These are phyloP conservation scores for Oxytropis ochrocephala DNA, from an alignment of 306 rosid genomes.

Conservation along the genomic window DNA sequence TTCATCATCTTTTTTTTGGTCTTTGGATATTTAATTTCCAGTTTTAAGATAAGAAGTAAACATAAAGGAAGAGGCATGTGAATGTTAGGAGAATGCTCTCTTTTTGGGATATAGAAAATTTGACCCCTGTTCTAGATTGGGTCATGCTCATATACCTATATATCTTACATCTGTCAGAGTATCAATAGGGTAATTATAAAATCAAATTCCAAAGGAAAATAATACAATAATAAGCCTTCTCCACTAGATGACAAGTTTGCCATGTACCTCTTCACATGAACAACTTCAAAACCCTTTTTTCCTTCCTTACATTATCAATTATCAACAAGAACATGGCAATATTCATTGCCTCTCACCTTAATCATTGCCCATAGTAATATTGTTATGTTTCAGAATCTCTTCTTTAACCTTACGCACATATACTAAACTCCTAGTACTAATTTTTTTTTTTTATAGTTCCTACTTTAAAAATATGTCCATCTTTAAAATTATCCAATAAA, in stretches of 20 bases:
- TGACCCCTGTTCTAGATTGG: slow-evolving; percentile 29
- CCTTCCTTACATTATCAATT: slow-evolving; percentile 13
- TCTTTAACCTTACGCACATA: no score
- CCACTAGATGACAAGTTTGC: slow-evolving; percentile 39
- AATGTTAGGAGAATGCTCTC: slow-evolving; percentile 23
- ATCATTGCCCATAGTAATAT: no score
- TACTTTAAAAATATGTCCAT: no score
- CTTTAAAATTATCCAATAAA: no score
- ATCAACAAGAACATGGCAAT: slow-evolving; percentile 26
- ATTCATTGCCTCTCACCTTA: slow-evolving; percentile 18
- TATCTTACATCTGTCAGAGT: slow-evolving; percentile 2
- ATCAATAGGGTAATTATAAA: slow-evolving; percentile 5
- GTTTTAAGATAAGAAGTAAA: slow-evolving; percentile 13
- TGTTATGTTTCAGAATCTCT: no score
- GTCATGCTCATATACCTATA: slow-evolving; percentile 24
- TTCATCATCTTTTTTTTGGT: slow-evolving; percentile 19
- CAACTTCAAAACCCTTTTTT: not conserved
- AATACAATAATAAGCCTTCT: slow-evolving; percentile 33
- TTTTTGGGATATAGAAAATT: slow-evolving; percentile 23
- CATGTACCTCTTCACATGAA: slow-evolving; percentile 30
- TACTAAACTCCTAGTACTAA: no score
- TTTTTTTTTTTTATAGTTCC: no score
- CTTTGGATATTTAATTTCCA: slow-evolving; percentile 12
- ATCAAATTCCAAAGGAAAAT: not conserved
- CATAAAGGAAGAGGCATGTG: slow-evolving; percentile 25